Base-by-base conservation (phyloP, 495 filamentous ascomycete genomes). In the Talaromyces ruber region DNA sequence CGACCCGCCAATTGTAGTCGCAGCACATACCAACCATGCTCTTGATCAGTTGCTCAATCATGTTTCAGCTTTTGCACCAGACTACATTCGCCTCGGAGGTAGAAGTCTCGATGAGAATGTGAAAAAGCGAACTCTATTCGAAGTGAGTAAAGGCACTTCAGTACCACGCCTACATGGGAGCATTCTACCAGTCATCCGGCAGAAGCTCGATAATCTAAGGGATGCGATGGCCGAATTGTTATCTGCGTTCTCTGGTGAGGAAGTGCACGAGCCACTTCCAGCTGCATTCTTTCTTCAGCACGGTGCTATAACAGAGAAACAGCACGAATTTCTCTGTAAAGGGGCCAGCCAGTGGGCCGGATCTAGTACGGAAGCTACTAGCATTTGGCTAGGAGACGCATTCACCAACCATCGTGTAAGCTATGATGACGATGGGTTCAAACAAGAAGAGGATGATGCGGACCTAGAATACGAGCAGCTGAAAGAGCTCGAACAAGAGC, bases 11-110 rank as follows among this genome's bases (percentile, higher is more conserved):
- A 86, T 97, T 34, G 78, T 96, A 24, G 76, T 96, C 6, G 80
- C 91, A 0, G 90, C 90, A 25, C 90, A 97, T 64, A 97, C 93
- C 3, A 98, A 98, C 63, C 92, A 98, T 72, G 93, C 94, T 0
- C 72, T 97, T 0, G 93, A 97, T 65, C 94, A 97, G 67, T 72
- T 97, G 1, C 78, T 98, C 14, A 75, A 74, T 4, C 84, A 88
- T 54, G 74, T 96, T 22, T 77, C 88, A 1, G 61, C 75, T 2
- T 86, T 87, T 57, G 89, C 90, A 57, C 74, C 77, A 1, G 78
- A 86, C 4, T 86, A 93, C 59, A 75, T 93, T 45, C 89, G 93
- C 6, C 75, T 98, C 18, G 93, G 93, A n/a, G 84, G 86, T 6
- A 81, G 90, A 64, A 85, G 80, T n/a, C 87, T 81, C 6, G 88